These are phyloP conservation scores for Henckelia pumila DNA, from an alignment of 257 asterid species.

Conservation along the genomic window DNA sequence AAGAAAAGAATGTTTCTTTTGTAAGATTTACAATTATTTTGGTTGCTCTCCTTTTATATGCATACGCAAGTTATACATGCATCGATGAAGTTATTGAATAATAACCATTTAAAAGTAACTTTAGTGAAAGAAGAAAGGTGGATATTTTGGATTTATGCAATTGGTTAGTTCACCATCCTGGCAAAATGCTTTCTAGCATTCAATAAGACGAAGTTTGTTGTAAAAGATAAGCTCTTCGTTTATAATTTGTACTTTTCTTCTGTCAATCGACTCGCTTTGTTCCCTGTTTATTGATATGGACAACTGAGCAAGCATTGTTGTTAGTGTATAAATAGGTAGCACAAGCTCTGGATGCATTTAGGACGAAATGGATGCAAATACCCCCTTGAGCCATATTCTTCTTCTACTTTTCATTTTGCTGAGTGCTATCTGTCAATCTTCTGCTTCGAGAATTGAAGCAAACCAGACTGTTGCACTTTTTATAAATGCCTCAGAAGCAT, in stretches of 20 bases:
- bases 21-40: background rate
- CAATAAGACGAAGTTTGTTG: constrained; percentile 24
- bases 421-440: constrained; percentile 40
- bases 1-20: constrained; percentile 11
- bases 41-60: constrained; percentile 7
- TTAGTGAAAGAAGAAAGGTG: too few species aligned
- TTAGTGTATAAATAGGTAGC: constrained; percentile 37
- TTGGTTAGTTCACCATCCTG: background rate
- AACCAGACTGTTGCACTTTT: constrained; percentile 52
- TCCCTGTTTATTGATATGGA: constrained; percentile 13
- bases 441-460: constrained; percentile 44
- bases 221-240: constrained; percentile 3
- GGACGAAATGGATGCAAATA: constrained; percentile 55
- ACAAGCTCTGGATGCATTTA: constrained; percentile 29
- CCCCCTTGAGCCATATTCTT: constrained; percentile 28
- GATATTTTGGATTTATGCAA: background rate
- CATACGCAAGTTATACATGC: background rate
- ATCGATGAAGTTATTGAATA: background rate
- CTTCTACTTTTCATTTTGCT: constrained; percentile 40
- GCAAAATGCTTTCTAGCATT: constrained; percentile 6
- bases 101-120: constrained; percentile 9
- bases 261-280: constrained; percentile 23
- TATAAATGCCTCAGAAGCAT: constrained; percentile 64
- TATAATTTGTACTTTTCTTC: constrained; percentile 22
- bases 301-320: constrained; percentile 27